Conservation (phyloP, 352 stramenopile genomes). For the Aphanomyces stellatus region DNA sequence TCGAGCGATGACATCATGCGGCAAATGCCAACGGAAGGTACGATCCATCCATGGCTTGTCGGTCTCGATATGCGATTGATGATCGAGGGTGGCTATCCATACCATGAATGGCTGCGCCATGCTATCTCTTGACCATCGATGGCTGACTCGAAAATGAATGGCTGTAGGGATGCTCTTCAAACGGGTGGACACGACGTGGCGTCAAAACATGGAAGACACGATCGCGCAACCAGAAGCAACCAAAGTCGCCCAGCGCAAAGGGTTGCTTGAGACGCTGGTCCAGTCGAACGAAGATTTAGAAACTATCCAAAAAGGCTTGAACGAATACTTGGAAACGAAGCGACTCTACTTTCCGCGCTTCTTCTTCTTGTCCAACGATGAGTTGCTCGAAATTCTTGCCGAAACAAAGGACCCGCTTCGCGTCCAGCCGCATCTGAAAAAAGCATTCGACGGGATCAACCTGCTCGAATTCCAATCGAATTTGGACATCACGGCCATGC, state of each 20-base stretch:
- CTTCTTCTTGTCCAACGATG: slow-evolving; percentile 91
- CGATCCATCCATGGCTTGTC: no score
- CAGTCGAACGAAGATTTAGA: slow-evolving; percentile 90
- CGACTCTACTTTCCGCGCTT: slow-evolving; percentile 86
- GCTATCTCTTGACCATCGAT: background rate
- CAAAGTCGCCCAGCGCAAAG: slow-evolving; percentile 61
- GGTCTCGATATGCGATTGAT: no score
- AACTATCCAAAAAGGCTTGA: slow-evolving; percentile 90
- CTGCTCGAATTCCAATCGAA: slow-evolving; percentile 89
- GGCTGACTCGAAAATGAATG: background rate
- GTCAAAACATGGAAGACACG: slow-evolving; percentile 82
- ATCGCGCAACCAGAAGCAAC: slow-evolving; percentile 61
- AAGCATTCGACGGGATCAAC: slow-evolving; percentile 90
- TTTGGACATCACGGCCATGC: slow-evolving; percentile 88
- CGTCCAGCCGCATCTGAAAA: slow-evolving; percentile 94
- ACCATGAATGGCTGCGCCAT: no score
- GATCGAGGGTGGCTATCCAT: no score
- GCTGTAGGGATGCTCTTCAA: slow-evolving; percentile 46
- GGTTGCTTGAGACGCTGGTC: slow-evolving; percentile 74
- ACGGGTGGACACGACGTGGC: slow-evolving; percentile 83
- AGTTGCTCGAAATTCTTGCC: slow-evolving; percentile 87
- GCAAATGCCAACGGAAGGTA: slow-evolving; percentile 85
- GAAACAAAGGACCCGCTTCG: slow-evolving; percentile 89
- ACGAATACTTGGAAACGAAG: slow-evolving; percentile 89
- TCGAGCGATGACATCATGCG: slow-evolving; percentile 90